These are phyloP conservation scores for Saitozyma podzolica DNA, from an alignment of 768 basidiomycete genomes.

Conservation along the genomic window DNA sequence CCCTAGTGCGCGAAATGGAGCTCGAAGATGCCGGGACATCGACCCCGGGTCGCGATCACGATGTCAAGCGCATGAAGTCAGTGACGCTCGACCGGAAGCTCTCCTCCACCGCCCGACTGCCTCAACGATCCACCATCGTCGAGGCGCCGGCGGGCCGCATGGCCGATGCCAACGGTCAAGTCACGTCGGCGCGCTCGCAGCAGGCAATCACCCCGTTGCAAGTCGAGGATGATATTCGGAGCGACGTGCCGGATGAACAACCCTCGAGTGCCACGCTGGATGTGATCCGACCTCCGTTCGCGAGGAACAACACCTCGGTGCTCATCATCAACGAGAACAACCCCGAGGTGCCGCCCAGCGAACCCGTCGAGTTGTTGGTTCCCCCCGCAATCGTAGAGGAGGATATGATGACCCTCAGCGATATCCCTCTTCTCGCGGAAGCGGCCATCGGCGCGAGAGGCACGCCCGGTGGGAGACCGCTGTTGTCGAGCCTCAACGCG, in stretches of 20 bases:
- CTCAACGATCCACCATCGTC: slow-evolving; percentile 91
- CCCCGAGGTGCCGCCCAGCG: slow-evolving; percentile 17
- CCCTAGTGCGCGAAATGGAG: slow-evolving; percentile 20
- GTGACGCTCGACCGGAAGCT: slow-evolving; percentile 93
- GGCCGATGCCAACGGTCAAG: slow-evolving; percentile 63
- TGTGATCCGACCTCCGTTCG: slow-evolving; percentile 67
- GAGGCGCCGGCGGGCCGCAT: slow-evolving; percentile 89
- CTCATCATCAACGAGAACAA: slow-evolving; percentile 79
- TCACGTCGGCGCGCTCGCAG: slow-evolving; percentile 34
- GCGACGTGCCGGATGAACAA: slow-evolving; percentile 17
- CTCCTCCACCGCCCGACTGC: slow-evolving; percentile 85
- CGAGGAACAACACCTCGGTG: slow-evolving; percentile 79
- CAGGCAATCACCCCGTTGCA: slow-evolving; percentile 3
- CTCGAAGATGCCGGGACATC: slow-evolving; percentile 18
- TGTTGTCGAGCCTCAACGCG: slow-evolving; percentile 77
- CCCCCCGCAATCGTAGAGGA: slow-evolving; percentile 56
- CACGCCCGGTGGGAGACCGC: slow-evolving; percentile 55
- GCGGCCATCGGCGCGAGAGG: slow-evolving; percentile 59
- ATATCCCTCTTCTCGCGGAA: slow-evolving; percentile 87
- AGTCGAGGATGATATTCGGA: slow-evolving; percentile 5
- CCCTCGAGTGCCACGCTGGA: slow-evolving; percentile 45
- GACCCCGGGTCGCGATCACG: slow-evolving; percentile 57
- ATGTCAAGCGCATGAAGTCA: slow-evolving; percentile 92
- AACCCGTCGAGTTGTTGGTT: slow-evolving; percentile 52
- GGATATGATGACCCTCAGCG: slow-evolving; percentile 86